Evolutionary conservation across 1,284 basidiomycete species (phyloP).

Genomic region (Flammula alnicola): DNA sequence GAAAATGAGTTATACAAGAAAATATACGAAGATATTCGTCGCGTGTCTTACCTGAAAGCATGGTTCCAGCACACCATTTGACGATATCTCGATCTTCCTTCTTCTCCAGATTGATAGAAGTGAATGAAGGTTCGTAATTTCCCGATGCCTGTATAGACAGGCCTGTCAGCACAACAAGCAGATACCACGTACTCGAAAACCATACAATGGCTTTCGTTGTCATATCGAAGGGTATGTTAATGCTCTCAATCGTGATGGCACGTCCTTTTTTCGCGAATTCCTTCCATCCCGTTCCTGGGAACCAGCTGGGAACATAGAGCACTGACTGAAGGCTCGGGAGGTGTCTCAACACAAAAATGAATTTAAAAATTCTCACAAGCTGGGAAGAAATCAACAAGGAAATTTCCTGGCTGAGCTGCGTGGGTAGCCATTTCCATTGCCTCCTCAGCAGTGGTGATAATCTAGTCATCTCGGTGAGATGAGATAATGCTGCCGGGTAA

Average conservation of each 20-base stretch:
- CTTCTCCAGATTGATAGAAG: constrained; percentile 24
- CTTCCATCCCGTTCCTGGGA: constrained; percentile 27
- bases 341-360: too few species aligned
- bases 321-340: constrained; percentile 12
- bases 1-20: background rate
- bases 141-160: constrained; percentile 16
- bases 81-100: constrained; percentile 26
- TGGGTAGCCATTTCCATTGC: constrained; percentile 21
- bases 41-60: constrained; percentile 15
- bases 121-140: constrained; percentile 21
- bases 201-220: constrained; percentile 23
- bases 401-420: constrained; percentile 22
- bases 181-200: too few species aligned
- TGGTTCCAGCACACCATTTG: constrained; percentile 26
- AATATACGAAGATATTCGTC: background rate
- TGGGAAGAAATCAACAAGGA: constrained; percentile 20
- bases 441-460: constrained; percentile 25
- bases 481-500: background rate
- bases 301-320: constrained; percentile 22
- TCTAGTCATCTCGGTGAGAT: constrained; percentile 10
- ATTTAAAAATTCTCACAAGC: background rate
- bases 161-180: background rate
- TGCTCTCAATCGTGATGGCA: constrained; percentile 20
- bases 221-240: constrained; percentile 25
- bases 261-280: constrained; percentile 22